Evolutionary conservation across 139 green algal genomes (phyloP).

Genomic region (Pycnococcus provasolii): DNA sequence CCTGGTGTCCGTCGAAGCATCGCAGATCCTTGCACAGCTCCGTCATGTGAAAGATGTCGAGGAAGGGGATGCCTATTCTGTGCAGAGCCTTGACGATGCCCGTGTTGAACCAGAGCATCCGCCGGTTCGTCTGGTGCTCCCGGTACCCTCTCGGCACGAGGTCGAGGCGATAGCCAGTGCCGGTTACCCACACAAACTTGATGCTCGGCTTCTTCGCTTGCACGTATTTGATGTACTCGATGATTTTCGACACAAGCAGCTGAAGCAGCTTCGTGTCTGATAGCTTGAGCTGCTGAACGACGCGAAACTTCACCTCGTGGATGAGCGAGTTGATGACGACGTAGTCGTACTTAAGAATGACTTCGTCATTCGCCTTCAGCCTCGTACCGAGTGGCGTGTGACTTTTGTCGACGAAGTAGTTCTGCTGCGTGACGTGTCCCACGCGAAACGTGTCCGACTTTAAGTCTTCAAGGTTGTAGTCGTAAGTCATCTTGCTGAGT

Average conservation of each 20-base stretch:
- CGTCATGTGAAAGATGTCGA: constrained; percentile 14
- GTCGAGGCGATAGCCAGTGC: background rate
- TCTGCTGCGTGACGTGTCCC: background rate
- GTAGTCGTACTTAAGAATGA: background rate
- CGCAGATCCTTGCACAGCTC: background rate
- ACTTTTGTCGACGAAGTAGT: background rate
- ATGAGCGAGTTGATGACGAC: constrained; percentile 8
- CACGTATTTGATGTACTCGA: background rate
- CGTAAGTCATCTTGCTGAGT: background rate
- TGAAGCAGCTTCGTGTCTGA: background rate
- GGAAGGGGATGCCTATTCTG: background rate
- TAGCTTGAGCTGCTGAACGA: background rate
- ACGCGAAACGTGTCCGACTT: background rate
- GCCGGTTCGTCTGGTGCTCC: background rate
- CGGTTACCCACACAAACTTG: background rate
- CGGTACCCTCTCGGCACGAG: background rate
- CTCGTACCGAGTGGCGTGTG: too few species aligned
- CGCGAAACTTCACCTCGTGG: constrained; percentile 4
- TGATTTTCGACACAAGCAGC: too few species aligned
- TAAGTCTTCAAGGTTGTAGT: background rate
- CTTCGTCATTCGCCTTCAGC: too few species aligned
- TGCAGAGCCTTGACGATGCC: background rate
- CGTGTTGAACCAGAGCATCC: background rate
- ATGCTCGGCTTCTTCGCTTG: background rate
- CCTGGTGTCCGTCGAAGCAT: constrained; percentile 4